Evolutionary conservation across 164 flowering plant species (phyloP).

Genomic region (Santalum album): DNA sequence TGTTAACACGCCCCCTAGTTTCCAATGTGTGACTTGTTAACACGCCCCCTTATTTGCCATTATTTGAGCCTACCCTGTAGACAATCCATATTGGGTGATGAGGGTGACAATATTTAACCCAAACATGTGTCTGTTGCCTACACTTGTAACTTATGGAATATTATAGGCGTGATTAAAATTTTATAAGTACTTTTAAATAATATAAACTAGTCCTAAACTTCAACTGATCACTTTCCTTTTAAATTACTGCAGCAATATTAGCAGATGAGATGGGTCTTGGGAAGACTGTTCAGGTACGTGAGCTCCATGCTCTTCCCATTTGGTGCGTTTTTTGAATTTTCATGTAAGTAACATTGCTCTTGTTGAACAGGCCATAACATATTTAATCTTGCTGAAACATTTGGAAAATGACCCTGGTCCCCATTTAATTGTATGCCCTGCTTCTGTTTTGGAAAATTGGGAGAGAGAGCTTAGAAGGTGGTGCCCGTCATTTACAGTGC

Average conservation of each 20-base stretch:
- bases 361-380: slow-evolving; percentile 79
- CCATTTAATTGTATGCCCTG: slow-evolving; percentile 93
- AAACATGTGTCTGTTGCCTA: no score
- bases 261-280: slow-evolving; percentile 99
- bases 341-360: slow-evolving; percentile 6
- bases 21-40: no score
- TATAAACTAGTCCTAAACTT: background rate
- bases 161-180: no score
- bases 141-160: no score
- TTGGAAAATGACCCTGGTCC: slow-evolving; percentile 85
- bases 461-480: slow-evolving; percentile 89
- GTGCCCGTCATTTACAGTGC: slow-evolving; percentile 86
- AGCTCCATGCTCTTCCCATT: background rate
- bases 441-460: slow-evolving; percentile 96
- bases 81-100: no score
- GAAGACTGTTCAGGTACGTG: slow-evolving; percentile 82
- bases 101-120: no score
- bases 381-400: slow-evolving; percentile 68
- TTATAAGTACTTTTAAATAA: background rate
- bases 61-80: no score
- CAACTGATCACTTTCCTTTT: background rate
- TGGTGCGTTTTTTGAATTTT: background rate
- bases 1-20: no score
- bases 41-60: no score
- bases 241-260: slow-evolving; percentile 66